phyloP scores from a whole-genome alignment of 2,329 filamentous ascomycete genomes.

The Tolypocladium nubicola region DNA sequence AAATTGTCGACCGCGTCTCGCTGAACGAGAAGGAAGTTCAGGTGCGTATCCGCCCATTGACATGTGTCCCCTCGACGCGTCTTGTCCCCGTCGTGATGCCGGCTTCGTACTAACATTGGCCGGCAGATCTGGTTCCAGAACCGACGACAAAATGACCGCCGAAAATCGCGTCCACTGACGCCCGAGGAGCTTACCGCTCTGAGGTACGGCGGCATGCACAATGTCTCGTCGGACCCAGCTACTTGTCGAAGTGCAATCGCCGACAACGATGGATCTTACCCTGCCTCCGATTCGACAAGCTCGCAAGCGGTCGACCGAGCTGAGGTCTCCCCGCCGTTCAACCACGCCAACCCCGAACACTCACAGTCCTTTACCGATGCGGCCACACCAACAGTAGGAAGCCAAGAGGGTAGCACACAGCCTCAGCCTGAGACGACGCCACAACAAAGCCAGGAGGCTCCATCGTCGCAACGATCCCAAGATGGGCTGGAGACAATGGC shows the following conservation, averaged over 20 bases:
- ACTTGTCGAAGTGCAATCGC: conserved; percentile 15
- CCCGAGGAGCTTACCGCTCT: conserved; percentile 62
- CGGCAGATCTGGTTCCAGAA: conserved; percentile 97
- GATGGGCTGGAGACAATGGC: conserved; percentile 18
- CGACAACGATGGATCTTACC: conserved; percentile 15
- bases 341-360: conserved; percentile 2
- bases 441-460: conserved; percentile 14
- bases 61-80: not conserved
- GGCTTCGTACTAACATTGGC: conserved; percentile 7
- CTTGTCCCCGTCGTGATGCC: not conserved
- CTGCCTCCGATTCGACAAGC: conserved; percentile 15
- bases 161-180: conserved; percentile 75
- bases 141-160: conserved; percentile 80
- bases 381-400: conserved; percentile 13
- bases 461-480: conserved; percentile 17
- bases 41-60: conserved; percentile 42
- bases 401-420: conserved; percentile 1
- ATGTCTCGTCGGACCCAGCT: conserved; percentile 35
- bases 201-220: conserved; percentile 42
- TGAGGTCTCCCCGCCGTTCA: conserved; percentile 11
- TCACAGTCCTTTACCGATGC: conserved; percentile 11
- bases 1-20: conserved; percentile 75
- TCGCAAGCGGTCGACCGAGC: conserved; percentile 13
- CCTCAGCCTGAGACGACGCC: conserved; percentile 7
- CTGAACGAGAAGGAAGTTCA: conserved; percentile 95